Conservation (phyloP, 2,329 filamentous ascomycete genomes). For the Phaeosphaeria sp. region DNA sequence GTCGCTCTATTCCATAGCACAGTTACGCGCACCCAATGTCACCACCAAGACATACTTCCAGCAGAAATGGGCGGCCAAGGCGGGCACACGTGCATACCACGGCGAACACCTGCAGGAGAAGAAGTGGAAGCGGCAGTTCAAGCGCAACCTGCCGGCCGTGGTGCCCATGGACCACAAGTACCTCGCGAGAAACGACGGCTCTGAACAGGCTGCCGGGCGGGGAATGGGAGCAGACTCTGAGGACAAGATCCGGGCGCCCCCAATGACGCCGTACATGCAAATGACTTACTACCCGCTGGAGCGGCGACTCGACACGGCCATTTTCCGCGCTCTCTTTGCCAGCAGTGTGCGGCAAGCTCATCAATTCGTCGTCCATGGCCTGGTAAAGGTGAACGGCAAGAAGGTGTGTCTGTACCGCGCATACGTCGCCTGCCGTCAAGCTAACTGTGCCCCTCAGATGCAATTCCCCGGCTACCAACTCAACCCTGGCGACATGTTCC, state of each 20-base stretch:
- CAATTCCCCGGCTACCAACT: slow-evolving; percentile 88
- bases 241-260: slow-evolving; percentile 23
- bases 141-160: slow-evolving; percentile 77
- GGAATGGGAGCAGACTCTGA: slow-evolving; percentile 68
- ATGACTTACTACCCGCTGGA: slow-evolving; percentile 95
- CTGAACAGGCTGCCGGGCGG: slow-evolving; percentile 80
- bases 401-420: slow-evolving; percentile 64
- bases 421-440: not conserved
- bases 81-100: slow-evolving; percentile 83
- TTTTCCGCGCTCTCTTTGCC: slow-evolving; percentile 92
- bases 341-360: slow-evolving; percentile 91
- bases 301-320: slow-evolving; percentile 88
- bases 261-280: slow-evolving; percentile 86
- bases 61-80: slow-evolving; percentile 96
- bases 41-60: slow-evolving; percentile 79
- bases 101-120: slow-evolving; percentile 93
- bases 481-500: slow-evolving; percentile 98
- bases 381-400: slow-evolving; percentile 94
- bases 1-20: slow-evolving; percentile 87
- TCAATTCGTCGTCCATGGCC: slow-evolving; percentile 92
- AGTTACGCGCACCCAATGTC: slow-evolving; percentile 54
- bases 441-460: slow-evolving; percentile 66
- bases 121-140: slow-evolving; percentile 95
- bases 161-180: slow-evolving; percentile 83
- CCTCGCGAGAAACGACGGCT: slow-evolving; percentile 81